A percentile compares a stretch with the other conserved stretches of the same genome.
phyloP scores from a whole-genome alignment of 163 green algal species.

The Chlamydomonas reinhardtii region DNA sequence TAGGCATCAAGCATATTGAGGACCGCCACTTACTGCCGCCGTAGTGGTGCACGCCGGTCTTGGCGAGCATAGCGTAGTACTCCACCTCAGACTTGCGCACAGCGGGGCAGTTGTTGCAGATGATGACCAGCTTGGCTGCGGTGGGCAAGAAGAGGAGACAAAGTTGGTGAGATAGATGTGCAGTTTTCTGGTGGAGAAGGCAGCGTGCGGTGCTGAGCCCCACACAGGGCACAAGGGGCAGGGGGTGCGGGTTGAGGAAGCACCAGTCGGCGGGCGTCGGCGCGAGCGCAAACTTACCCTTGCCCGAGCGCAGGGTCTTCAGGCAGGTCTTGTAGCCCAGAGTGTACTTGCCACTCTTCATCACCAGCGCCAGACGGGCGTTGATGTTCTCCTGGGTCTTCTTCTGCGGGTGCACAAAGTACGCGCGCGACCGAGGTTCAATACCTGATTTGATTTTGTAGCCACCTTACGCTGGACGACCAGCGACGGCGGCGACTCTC shows the following conservation, averaged over 20 bases:
- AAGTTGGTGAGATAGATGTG: too few relatives aligned
- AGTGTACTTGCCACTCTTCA: slow-evolving; percentile 99
- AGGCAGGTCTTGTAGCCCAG: slow-evolving; percentile 98
- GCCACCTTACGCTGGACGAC: too few relatives aligned
- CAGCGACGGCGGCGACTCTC: too few relatives aligned
- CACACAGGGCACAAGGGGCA: too few relatives aligned
- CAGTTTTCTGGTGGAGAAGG: too few relatives aligned
- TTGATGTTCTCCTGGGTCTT: slow-evolving; percentile 69
- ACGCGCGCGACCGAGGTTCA: slow-evolving; percentile 1
- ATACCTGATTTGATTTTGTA: not conserved
- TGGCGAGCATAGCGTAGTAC: slow-evolving; percentile 99
- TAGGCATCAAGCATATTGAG: too few relatives aligned
- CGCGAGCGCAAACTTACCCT: slow-evolving; percentile 69
- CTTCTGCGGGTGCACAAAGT: slow-evolving; percentile 41
- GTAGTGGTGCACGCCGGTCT: slow-evolving; percentile 99
- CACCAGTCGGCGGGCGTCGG: too few relatives aligned
- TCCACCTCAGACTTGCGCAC: slow-evolving; percentile 98
- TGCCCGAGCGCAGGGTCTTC: slow-evolving; percentile 96
- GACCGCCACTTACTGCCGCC: slow-evolving; percentile 82
- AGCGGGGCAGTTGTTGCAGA: slow-evolving; percentile 97
- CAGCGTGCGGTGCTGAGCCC: too few relatives aligned
- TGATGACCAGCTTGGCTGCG: slow-evolving; percentile 98
- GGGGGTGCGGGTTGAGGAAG: too few relatives aligned
- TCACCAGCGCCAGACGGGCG: slow-evolving; percentile 93
- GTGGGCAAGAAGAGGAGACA: not conserved